Evolutionary conservation across 2,329 filamentous ascomycete species (phyloP).

Genomic region (Biscogniauxia mediterranea): DNA sequence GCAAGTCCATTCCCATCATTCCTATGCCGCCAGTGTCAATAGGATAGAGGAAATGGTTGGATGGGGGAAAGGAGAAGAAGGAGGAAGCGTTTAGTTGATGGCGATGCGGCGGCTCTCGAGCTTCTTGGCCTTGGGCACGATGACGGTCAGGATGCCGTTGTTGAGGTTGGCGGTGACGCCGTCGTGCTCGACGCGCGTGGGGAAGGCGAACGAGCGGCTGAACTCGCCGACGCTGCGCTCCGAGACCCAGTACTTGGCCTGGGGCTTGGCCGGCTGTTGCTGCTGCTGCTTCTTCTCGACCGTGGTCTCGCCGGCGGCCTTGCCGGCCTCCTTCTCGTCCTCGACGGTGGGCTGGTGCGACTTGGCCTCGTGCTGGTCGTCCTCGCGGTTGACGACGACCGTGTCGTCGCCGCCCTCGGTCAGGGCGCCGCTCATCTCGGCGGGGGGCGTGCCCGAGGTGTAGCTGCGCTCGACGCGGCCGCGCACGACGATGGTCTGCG

Average conservation of each 20-base stretch:
- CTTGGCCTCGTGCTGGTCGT: slow-evolving; percentile 26
- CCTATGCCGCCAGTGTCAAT: no score
- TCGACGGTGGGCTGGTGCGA: slow-evolving; percentile 63
- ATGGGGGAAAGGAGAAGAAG: background rate
- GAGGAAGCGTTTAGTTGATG: slow-evolving; percentile 42
- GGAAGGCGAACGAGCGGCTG: slow-evolving; percentile 67
- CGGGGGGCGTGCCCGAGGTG: slow-evolving; percentile 52
- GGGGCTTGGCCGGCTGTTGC: slow-evolving; percentile 27
- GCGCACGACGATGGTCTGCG: slow-evolving; percentile 68
- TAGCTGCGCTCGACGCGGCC: slow-evolving; percentile 66
- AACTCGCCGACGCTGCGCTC: slow-evolving; percentile 68
- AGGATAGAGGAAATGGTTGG: no score
- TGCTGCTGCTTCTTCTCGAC: slow-evolving; percentile 14
- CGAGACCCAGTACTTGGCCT: slow-evolving; percentile 66
- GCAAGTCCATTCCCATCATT: no score
- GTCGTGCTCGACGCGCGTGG: slow-evolving; percentile 60
- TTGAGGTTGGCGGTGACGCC: slow-evolving; percentile 60
- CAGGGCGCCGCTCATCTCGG: slow-evolving; percentile 41
- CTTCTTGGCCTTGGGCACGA: slow-evolving; percentile 66
- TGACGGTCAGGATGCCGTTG: slow-evolving; percentile 63
- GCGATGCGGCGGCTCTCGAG: slow-evolving; percentile 54
- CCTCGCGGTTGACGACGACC: slow-evolving; percentile 8
- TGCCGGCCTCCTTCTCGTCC: slow-evolving; percentile 47
- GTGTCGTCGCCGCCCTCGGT: slow-evolving; percentile 34
- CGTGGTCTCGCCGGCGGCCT: slow-evolving; percentile 24